phyloP scores from a whole-genome alignment of 768 basidiomycete species.

The Mrakia frigida region DNA sequence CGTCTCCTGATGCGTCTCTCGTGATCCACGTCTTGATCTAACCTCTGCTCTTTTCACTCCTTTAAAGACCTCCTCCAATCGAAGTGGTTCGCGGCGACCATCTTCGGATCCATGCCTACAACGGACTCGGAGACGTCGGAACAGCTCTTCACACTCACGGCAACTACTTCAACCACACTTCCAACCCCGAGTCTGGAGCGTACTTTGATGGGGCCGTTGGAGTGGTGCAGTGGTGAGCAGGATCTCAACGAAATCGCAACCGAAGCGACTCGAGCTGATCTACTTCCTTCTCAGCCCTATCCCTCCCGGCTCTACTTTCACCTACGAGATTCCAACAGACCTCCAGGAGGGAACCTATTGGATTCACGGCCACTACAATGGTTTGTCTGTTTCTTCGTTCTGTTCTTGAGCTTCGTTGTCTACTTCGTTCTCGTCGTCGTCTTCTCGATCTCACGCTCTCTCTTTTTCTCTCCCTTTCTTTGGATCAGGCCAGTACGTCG shows the following conservation, averaged over 20 bases:
- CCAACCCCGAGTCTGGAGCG: conserved; percentile 33
- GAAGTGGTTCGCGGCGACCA: conserved; percentile 66
- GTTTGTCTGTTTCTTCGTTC: too few relatives aligned
- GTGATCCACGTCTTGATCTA: background rate
- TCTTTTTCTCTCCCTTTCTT: too few relatives aligned
- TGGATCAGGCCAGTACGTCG: conserved; percentile 43
- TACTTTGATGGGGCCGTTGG: conserved; percentile 86
- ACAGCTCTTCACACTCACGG: conserved; percentile 86
- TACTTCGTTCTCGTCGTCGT: background rate
- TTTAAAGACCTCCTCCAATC: conserved; percentile 62
- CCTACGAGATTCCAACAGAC: conserved; percentile 58
- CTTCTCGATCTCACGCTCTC: background rate
- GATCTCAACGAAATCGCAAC: background rate
- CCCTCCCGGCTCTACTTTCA: conserved; percentile 63
- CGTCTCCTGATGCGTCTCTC: too few relatives aligned
- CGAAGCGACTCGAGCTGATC: background rate
- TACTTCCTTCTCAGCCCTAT: conserved; percentile 45
- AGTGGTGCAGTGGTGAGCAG: conserved; percentile 78
- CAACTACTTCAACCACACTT: conserved; percentile 82
- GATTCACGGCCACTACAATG: conserved; percentile 42
- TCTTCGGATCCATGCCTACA: conserved; percentile 67
- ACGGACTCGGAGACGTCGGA: conserved; percentile 58
- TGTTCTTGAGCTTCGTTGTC: too few relatives aligned
- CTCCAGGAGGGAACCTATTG: conserved; percentile 43
- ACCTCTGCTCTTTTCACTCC: background rate